These are phyloP conservation scores for Pulveroboletus sp. DNA, from an alignment of 768 basidiomycete species.

Conservation along the genomic window DNA sequence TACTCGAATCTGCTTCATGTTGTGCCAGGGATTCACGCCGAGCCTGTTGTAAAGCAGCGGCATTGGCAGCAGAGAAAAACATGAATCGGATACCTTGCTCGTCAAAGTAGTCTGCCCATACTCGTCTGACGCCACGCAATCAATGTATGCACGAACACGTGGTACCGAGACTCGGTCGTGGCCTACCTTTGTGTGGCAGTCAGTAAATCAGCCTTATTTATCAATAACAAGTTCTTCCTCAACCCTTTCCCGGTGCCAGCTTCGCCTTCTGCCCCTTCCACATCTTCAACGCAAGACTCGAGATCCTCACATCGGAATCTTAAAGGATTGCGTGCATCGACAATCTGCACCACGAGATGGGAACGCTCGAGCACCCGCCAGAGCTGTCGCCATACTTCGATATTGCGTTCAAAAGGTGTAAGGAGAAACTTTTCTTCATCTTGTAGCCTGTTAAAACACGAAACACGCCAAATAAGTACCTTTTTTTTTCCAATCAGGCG, in stretches of 20 bases:
- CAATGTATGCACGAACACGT: not conserved
- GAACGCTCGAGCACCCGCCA: conserved; percentile 97
- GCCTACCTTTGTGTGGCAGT: conserved; percentile 78
- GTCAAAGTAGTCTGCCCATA: conserved; percentile 94
- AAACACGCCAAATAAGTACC: not conserved
- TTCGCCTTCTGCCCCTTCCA: conserved; percentile 80
- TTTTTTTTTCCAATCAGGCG: not conserved
- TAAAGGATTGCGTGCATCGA: conserved; percentile 93
- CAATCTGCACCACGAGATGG: conserved; percentile 91
- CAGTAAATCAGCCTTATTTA: conserved; percentile 95
- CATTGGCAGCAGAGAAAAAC: conserved; percentile 91
- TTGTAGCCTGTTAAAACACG: conserved; percentile 55
- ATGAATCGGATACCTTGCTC: conserved; percentile 69
- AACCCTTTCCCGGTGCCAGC: conserved; percentile 68
- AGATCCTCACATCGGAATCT: conserved; percentile 91
- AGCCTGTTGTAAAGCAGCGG: conserved; percentile 76
- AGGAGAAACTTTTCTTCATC: conserved; percentile 84
- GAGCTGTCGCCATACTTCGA: conserved; percentile 97
- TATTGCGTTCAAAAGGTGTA: conserved; percentile 94
- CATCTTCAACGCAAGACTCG: conserved; percentile 77
- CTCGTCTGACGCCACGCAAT: conserved; percentile 48
- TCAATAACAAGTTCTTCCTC: conserved; percentile 73
- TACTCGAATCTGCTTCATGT: conserved; percentile 19
- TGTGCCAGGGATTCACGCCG: conserved; percentile 43
- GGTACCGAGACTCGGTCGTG: not conserved